These are phyloP conservation scores for Cladosporium sp. DNA, from an alignment of 2,329 filamentous ascomycete genomes.

Conservation along the genomic window DNA sequence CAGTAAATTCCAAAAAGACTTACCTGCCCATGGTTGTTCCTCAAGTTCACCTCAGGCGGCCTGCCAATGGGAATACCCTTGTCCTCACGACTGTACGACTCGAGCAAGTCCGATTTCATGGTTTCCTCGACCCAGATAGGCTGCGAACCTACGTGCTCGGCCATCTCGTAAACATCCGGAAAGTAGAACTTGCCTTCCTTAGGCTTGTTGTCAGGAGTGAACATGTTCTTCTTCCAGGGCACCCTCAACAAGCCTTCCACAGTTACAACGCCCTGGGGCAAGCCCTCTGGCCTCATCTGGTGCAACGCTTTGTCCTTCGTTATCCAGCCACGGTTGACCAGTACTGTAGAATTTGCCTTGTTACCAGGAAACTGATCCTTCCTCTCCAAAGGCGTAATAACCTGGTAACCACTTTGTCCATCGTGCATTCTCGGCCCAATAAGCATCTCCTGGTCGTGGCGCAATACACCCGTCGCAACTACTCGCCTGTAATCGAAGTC, in stretches of 20 bases:
- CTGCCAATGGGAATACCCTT: slow-evolving; percentile 88
- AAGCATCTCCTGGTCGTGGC: slow-evolving; percentile 94
- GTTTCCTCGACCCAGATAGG: slow-evolving; percentile 94
- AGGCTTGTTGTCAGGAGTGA: slow-evolving; percentile 86
- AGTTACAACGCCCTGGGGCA: slow-evolving; percentile 67
- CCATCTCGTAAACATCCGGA: slow-evolving; percentile 91
- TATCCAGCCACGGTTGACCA: slow-evolving; percentile 93
- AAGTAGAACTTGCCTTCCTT: slow-evolving; percentile 89
- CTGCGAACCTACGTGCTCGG: slow-evolving; percentile 72
- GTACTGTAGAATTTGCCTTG: slow-evolving; percentile 57
- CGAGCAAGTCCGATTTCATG: slow-evolving; percentile 78
- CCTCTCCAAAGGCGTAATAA: slow-evolving; percentile 85
- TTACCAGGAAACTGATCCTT: slow-evolving; percentile 39
- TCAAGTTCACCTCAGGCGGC: slow-evolving; percentile 81
- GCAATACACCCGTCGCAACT: slow-evolving; percentile 65
- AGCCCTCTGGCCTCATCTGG: slow-evolving; percentile 55
- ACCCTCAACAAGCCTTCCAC: slow-evolving; percentile 82
- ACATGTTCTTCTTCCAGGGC: slow-evolving; percentile 97
- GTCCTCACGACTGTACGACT: slow-evolving; percentile 67
- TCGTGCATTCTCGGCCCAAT: slow-evolving; percentile 87
- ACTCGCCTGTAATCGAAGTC: slow-evolving; percentile 94
- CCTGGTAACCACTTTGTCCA: slow-evolving; percentile 84
- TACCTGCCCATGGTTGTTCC: slow-evolving; percentile 87
- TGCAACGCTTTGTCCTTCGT: slow-evolving; percentile 67
- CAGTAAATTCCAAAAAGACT: neutral